Base-by-base conservation (phyloP, 2,329 filamentous ascomycete genomes). In the Aspergillus fumigatus region DNA sequence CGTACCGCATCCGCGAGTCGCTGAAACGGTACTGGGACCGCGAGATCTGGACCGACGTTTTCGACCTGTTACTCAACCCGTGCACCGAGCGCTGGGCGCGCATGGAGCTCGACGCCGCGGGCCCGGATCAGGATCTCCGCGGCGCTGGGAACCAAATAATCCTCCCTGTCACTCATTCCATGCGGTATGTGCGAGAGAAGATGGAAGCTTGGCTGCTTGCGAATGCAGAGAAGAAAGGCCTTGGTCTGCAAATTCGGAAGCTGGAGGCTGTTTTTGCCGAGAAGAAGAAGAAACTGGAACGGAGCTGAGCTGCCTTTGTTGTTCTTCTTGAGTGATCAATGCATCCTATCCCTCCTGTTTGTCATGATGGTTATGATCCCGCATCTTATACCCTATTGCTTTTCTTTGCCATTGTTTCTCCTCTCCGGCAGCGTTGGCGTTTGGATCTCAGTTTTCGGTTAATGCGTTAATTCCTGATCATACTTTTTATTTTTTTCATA, bases 11-110 rank as follows among this genome's bases (percentile, higher is more conserved):
- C 62, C 84, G 88, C 52, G 93, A 97, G 74, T 84, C 80, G 14
- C 76, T 97, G 59, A 99, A 99, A 79, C 78, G 94, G 48, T 99
- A 99, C 75, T 99, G 94, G 94, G 92, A 97, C 79, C 88, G 87
- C 50, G 92, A 96, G 51, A 84, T 97, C 48, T 99, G 94, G 94
- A 76, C 71, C 2, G 86, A 89, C 58, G 86, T 88, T 50, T 96
- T 99, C 72, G 88, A 92, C 62, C 67, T 97, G 57, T 76, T 97
- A 62, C 79, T 99, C 47, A 99, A 99, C 73, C 92, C 93, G 0
- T 65, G 67, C 9, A 64, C 65, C 3, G 80, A 83, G 2, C 81
- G 80, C 56, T 85, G 87, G 73, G 73, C 84, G n/a, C 82, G 82
- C 9, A 77, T 70, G 1, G 92, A 92, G 72, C 85, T 53, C 3